These are phyloP conservation scores for Xylariales sp. DNA, from an alignment of 2,329 filamentous ascomycete species.

Conservation along the genomic window DNA sequence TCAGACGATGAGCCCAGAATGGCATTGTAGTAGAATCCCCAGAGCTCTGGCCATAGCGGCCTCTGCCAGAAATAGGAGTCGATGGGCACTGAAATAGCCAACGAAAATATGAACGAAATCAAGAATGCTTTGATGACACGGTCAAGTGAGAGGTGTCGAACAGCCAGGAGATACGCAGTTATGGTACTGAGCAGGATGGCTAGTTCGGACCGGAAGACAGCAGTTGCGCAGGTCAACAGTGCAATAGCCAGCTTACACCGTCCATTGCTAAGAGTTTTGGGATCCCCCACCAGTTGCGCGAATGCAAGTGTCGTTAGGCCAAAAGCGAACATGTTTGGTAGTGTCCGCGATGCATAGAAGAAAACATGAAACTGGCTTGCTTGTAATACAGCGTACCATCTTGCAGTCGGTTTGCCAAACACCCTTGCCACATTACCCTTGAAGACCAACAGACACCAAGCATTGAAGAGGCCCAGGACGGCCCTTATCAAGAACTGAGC, in stretches of 20 bases:
- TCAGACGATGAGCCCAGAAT: slow-evolving; percentile 74
- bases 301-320: slow-evolving; percentile 67
- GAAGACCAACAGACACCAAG: slow-evolving; percentile 62
- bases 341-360: slow-evolving; percentile 85
- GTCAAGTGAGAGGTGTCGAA: slow-evolving; percentile 16
- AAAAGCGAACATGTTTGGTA: slow-evolving; percentile 98
- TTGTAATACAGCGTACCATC: slow-evolving; percentile 78
- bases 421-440: slow-evolving; percentile 56
- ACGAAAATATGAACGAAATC: slow-evolving; percentile 59
- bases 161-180: slow-evolving; percentile 57
- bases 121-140: slow-evolving; percentile 61
- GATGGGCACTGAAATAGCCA: slow-evolving; percentile 65
- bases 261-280: slow-evolving; percentile 26
- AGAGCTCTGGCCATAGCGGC: slow-evolving; percentile 83
- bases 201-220: slow-evolving; percentile 86
- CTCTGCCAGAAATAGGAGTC: slow-evolving; percentile 95
- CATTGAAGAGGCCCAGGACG: slow-evolving; percentile 75
- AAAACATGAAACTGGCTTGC: slow-evolving; percentile 86
- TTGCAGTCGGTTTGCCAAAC: slow-evolving; percentile 63
- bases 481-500: slow-evolving; percentile 64
- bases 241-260: slow-evolving; percentile 63
- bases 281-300: slow-evolving; percentile 38
- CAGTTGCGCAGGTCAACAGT: slow-evolving; percentile 72
- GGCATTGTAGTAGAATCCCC: slow-evolving; percentile 88
- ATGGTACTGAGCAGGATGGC: slow-evolving; percentile 72